Evolutionary conservation across 208 protist genomes (phyloP), one percentile per base, ranked within the genome.

Genomic region (Leishmania tarentolae): DNA sequence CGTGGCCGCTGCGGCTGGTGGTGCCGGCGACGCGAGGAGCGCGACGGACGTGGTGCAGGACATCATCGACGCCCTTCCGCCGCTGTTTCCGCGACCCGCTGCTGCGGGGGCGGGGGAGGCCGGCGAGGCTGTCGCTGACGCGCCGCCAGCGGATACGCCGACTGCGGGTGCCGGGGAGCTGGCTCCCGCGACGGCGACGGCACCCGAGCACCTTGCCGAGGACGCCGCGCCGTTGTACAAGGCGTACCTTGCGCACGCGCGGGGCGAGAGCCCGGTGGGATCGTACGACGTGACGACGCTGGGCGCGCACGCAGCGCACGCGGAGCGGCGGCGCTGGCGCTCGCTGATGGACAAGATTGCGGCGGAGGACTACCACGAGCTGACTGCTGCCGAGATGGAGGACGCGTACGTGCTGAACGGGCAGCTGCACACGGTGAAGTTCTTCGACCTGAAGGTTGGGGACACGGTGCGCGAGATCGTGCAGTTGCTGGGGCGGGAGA

Each of bases 401-500:
- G 90, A 92, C 74, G 94, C 94, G 3, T 44, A 86, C 35, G 83
- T 90, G 53, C 86, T 97, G 8, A 92, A 96, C 66, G 75, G 90
- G 52, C 92, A 97, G 82, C 86, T 97, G 61, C 94, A 96, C 86
- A 95, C 92, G 17, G 84, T 95, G 35, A 97, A 97, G 79, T 96
- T 97, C 74, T 90, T 96, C 76, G 94, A 97, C 78, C 68, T 96
- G 63, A 96, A 96, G 84, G 84, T 97, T 52, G 94, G 94, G 35
- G 94, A 97, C 78, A 92, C 91, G 31, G 87, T 95, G 75, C 81
- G 90, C 31, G 94, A 97, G 77, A 93, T 97, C 46, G 68, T 97
- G 83, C 86, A 91, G 56, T 61, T 93, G 19, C 74, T 94, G 53
- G 84, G 93, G 83, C 90, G 89, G 11, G 87, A 91, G 44, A 87